phyloP scores from a whole-genome alignment of 2,329 filamentous ascomycete species.

The Eutypa lata region DNA sequence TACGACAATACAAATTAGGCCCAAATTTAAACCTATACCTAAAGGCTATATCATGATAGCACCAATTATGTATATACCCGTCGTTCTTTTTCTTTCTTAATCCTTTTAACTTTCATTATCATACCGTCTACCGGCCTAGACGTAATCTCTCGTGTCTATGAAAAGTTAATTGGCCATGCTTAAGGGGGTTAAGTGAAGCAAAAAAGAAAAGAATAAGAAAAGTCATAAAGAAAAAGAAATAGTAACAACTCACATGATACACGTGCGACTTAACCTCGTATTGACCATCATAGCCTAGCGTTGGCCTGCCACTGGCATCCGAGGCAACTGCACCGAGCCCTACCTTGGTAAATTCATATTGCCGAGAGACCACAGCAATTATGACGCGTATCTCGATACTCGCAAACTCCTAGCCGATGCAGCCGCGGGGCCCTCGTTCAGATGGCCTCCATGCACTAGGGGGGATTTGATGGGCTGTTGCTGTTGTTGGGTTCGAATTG shows the following conservation, averaged over 20 bases:
- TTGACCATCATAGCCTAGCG: background rate
- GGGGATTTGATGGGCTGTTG: too few relatives aligned
- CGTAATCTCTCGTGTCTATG: constrained; percentile 2
- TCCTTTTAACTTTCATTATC: constrained; percentile 1
- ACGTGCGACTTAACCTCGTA: constrained; percentile 1
- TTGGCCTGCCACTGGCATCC: background rate
- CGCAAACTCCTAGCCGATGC: constrained; percentile 8
- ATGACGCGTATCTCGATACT: constrained; percentile 5
- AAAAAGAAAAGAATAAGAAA: too few relatives aligned
- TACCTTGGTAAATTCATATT: constrained; percentile 4
- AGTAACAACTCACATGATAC: constrained; percentile 1
- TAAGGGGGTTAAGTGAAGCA: background rate
- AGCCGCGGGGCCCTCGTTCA: constrained; percentile 37
- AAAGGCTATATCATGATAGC: too few relatives aligned
- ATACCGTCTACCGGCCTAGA: constrained; percentile 2
- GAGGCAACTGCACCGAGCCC: constrained; percentile 1
- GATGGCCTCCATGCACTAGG: constrained; percentile 50
- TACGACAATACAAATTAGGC: too few relatives aligned
- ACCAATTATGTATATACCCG: too few relatives aligned
- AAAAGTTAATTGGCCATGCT: background rate
- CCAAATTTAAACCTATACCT: too few relatives aligned
- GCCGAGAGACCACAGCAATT: constrained; percentile 1
- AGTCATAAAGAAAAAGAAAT: too few relatives aligned
- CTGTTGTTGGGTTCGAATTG: too few relatives aligned
- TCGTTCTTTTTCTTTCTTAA: too few relatives aligned